A percentile compares a stretch with the other conserved stretches of the same genome.
Evolutionary conservation across 2,329 filamentous ascomycete genomes (phyloP).

Genomic region (Fusarium sp.): DNA sequence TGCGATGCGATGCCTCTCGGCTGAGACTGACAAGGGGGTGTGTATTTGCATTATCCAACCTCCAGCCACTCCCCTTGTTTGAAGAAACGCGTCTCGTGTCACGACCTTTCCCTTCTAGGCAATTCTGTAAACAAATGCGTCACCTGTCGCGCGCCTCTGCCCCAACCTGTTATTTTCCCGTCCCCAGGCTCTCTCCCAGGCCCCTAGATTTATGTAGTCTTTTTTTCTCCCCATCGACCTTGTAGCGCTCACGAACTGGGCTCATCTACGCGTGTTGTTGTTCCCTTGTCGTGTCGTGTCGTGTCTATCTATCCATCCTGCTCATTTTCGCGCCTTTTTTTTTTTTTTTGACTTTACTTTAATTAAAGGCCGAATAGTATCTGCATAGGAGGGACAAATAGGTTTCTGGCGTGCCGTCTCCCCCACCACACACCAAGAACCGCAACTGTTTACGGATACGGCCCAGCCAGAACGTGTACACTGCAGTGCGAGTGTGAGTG

Average conservation of each 20-base stretch:
- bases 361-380: neutral
- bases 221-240: neutral
- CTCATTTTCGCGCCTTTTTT: constrained; percentile 6
- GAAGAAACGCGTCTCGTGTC: constrained; percentile 48
- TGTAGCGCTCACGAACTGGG: constrained; percentile 1
- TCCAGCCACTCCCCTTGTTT: constrained; percentile 32
- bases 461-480: too few species aligned
- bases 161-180: constrained; percentile 32
- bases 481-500: too few species aligned
- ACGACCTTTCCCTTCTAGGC: constrained; percentile 42
- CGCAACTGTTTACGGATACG: too few species aligned
- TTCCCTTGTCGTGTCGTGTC: constrained; percentile 10
- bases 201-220: neutral
- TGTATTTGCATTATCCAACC: neutral
- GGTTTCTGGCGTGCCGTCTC: constrained; percentile 16
- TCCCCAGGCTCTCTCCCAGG: constrained; percentile 19
- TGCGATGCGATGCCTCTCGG: constrained; percentile 9
- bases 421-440: neutral
- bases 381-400: neutral
- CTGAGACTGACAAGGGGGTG: constrained; percentile 27
- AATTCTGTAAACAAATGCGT: constrained; percentile 53
- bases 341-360: constrained; percentile 1
- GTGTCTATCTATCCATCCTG: neutral
- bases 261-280: constrained; percentile 12
- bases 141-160: constrained; percentile 39